Conservation (phyloP, 108 stramenopile genomes). For the Cyclostephanos tholiformis region DNA sequence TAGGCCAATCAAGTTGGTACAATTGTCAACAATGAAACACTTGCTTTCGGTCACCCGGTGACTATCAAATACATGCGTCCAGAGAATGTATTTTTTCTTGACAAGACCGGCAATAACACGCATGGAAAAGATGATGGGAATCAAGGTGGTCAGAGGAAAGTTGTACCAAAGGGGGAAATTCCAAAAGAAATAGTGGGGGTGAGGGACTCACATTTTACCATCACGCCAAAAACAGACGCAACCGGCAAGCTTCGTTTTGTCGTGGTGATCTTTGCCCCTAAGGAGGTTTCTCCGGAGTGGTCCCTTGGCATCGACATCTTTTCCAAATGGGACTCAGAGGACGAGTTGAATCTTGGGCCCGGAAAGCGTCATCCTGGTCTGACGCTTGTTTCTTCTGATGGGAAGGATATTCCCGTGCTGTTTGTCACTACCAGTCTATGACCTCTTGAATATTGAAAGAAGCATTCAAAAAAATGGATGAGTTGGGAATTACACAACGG, state of each 20-base stretch:
- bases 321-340: background rate
- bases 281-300: background rate
- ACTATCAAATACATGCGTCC: background rate
- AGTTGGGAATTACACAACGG: background rate
- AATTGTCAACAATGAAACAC: conserved; percentile 15
- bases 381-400: conserved; percentile 10
- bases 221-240: background rate
- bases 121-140: conserved; percentile 6
- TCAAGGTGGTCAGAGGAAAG: background rate
- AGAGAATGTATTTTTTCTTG: conserved; percentile 6
- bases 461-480: background rate
- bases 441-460: background rate
- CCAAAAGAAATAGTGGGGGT: background rate
- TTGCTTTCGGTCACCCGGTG: conserved; percentile 9
- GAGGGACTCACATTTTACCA: background rate
- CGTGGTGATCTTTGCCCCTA: background rate
- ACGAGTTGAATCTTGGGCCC: background rate
- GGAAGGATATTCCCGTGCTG: background rate
- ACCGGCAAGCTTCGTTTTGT: background rate
- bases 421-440: background rate
- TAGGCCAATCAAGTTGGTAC: background rate
- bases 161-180: background rate
- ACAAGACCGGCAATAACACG: conserved; percentile 10
- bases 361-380: conserved; percentile 5
- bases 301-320: background rate